These are phyloP conservation scores for Cytospora piceicola DNA, from an alignment of 2,329 filamentous ascomycete species.

Conservation along the genomic window DNA sequence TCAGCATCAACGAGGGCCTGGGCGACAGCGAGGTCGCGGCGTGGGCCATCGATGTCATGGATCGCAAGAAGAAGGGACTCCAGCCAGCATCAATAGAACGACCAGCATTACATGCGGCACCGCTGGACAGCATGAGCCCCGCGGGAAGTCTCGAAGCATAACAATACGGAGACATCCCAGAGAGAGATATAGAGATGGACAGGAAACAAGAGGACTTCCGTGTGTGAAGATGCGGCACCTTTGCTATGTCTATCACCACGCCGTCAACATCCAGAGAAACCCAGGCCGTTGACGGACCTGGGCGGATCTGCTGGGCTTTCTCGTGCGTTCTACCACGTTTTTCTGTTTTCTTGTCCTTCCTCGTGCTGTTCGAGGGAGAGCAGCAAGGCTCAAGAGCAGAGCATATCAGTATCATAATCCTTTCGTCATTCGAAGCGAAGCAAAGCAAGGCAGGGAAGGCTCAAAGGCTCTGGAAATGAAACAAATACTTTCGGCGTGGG, in stretches of 20 bases:
- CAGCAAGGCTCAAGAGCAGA: conserved; percentile 2
- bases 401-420: conserved; percentile 4
- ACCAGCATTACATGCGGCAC: conserved; percentile 86
- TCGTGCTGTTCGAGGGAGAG: neutral
- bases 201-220: neutral
- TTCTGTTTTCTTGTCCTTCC: neutral
- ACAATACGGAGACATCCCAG: neutral
- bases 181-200: neutral
- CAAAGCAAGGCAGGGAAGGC: conserved; percentile 15
- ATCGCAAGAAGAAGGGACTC: conserved; percentile 64
- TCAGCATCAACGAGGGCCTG: conserved; percentile 42
- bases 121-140: conserved; percentile 73
- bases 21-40: conserved; percentile 82
- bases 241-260: neutral
- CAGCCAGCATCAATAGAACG: conserved; percentile 51
- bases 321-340: neutral
- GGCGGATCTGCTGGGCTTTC: neutral
- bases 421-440: conserved; percentile 20
- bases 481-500: conserved; percentile 13
- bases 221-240: neutral
- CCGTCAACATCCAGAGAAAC: neutral
- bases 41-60: conserved; percentile 78
- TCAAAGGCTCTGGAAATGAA: conserved; percentile 19
- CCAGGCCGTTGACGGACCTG: neutral
- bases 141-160: conserved; percentile 42